Evolutionary conservation across 306 rosid genomes (phyloP).

Genomic region (Trichosanthes truncata): DNA sequence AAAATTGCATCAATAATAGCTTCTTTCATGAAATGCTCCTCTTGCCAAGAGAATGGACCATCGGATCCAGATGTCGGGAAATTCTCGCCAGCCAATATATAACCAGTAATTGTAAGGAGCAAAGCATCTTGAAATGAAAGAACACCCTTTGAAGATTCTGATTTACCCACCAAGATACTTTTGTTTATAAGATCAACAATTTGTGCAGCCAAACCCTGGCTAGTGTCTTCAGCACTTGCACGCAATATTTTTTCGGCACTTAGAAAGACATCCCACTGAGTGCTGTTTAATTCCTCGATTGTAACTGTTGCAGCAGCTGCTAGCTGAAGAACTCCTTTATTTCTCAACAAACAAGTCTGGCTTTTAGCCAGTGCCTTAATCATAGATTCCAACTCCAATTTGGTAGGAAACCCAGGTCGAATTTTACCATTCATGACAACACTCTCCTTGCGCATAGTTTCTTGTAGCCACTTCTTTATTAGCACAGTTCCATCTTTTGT

Average conservation of each 20-base stretch:
- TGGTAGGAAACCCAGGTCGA: constrained; percentile 54
- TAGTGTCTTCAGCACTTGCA: constrained; percentile 75
- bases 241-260: constrained; percentile 66
- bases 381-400: constrained; percentile 61
- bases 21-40: constrained; percentile 76
- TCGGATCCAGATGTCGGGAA: constrained; percentile 83
- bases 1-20: constrained; percentile 74
- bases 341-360: constrained; percentile 58
- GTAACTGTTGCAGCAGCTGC: constrained; percentile 66
- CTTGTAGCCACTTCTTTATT: constrained; percentile 91
- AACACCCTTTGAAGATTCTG: constrained; percentile 40
- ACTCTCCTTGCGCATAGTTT: constrained; percentile 58
- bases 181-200: constrained; percentile 74
- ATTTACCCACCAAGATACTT: constrained; percentile 54
- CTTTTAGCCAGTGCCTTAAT: constrained; percentile 59
- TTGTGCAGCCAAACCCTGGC: constrained; percentile 88
- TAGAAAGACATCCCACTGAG: constrained; percentile 77
- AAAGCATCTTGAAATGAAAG: constrained; percentile 77
- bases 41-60: constrained; percentile 98
- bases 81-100: constrained; percentile 83
- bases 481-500: constrained; percentile 68
- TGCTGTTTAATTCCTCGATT: constrained; percentile 52
- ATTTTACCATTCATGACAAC: constrained; percentile 46
- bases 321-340: constrained; percentile 86
- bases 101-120: constrained; percentile 62